A percentile compares a stretch with the other conserved stretches of the same genome.
phyloP scores from a whole-genome alignment of 768 basidiomycete species.

The Plicaturopsis crispa region DNA sequence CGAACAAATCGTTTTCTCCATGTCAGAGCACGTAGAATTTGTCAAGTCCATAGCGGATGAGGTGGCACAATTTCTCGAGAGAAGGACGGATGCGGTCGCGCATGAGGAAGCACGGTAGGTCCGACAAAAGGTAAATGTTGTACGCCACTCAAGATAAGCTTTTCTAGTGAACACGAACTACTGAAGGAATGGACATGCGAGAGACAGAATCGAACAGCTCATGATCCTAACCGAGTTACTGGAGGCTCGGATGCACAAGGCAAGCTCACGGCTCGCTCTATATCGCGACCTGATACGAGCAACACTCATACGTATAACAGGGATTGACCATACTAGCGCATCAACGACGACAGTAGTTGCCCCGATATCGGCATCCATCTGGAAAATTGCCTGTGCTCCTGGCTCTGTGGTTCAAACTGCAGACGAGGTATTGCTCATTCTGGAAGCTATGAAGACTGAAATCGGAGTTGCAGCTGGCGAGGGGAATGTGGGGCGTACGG shows the following conservation, averaged over 20 bases:
- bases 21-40: conserved; percentile 39
- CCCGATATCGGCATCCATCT: conserved; percentile 37
- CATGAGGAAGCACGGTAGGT: conserved; percentile 34
- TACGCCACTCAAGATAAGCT: no score
- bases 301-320: no score
- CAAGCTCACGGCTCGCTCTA: no score
- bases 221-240: not conserved
- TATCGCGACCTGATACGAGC: no score
- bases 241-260: conserved; percentile 2
- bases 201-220: conserved; percentile 13
- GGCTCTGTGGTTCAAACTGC: conserved; percentile 34
- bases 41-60: conserved; percentile 32
- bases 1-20: conserved; percentile 43
- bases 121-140: not conserved
- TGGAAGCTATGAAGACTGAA: conserved; percentile 66
- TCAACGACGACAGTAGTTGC: no score
- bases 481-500: conserved; percentile 34
- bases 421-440: conserved; percentile 36
- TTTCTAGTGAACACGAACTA: conserved; percentile 37
- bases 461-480: conserved; percentile 40
- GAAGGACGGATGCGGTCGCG: conserved; percentile 27
- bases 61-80: conserved; percentile 29
- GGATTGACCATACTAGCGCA: no score
- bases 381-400: conserved; percentile 39
- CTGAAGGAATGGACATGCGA: conserved; percentile 42